These are phyloP conservation scores for Cordyceps militaris DNA, from an alignment of 2,329 filamentous ascomycete genomes.

Conservation along the genomic window DNA sequence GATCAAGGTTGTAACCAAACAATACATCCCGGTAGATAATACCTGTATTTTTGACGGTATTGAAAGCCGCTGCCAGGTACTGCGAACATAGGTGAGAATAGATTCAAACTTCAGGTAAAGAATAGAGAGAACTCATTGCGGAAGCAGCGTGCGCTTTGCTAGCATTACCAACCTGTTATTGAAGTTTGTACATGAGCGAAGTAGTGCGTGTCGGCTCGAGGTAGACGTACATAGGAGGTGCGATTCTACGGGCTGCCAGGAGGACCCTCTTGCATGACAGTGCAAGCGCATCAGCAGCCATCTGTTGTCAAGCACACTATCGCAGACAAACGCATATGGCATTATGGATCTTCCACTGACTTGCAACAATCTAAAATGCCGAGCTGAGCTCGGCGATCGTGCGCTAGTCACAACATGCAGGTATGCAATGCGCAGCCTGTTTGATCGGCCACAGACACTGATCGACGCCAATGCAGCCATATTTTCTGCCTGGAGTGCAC, in stretches of 20 bases:
- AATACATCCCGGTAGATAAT: constrained; percentile 66
- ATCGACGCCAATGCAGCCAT: constrained; percentile 48
- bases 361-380: constrained; percentile 77
- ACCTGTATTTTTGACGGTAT: constrained; percentile 66
- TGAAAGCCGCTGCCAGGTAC: constrained; percentile 51
- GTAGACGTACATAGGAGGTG: neutral
- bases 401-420: constrained; percentile 88
- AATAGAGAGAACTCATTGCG: neutral
- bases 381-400: constrained; percentile 57
- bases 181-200: neutral
- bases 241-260: neutral
- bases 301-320: neutral
- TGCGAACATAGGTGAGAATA: constrained; percentile 37
- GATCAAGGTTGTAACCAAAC: constrained; percentile 77
- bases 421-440: constrained; percentile 33
- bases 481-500: constrained; percentile 78
- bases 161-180: neutral
- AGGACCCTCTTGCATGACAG: neutral
- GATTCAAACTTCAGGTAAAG: neutral
- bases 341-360: constrained; percentile 68
- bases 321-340: neutral
- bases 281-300: neutral
- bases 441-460: neutral
- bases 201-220: neutral
- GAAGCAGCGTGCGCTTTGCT: neutral